phyloP scores from a whole-genome alignment of 306 rosid species.

The Pyrus bretschneideri region DNA sequence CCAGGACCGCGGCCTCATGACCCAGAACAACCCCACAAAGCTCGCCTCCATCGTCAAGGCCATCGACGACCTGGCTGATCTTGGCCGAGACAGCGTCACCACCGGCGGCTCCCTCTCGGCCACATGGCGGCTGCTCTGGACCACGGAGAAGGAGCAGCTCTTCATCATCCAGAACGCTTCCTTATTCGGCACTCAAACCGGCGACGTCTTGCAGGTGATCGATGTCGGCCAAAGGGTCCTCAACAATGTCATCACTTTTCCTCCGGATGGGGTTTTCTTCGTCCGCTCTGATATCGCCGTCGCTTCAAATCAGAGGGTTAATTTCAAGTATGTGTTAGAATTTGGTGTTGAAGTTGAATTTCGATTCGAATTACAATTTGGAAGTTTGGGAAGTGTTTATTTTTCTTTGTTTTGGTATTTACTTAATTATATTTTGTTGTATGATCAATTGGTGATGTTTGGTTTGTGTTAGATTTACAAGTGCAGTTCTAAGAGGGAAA shows the following conservation, averaged over 20 bases:
- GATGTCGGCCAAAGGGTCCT: slow-evolving; percentile 51
- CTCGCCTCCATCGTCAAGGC: slow-evolving; percentile 50
- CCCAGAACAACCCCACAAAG: slow-evolving; percentile 40
- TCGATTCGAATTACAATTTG: background rate
- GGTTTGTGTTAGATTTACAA: slow-evolving; percentile 57
- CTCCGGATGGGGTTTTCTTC: slow-evolving; percentile 91
- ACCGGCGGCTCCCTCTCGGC: slow-evolving; percentile 58
- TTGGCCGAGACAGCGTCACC: slow-evolving; percentile 43
- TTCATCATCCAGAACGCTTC: slow-evolving; percentile 69
- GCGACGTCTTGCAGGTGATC: slow-evolving; percentile 88
- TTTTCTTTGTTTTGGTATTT: background rate
- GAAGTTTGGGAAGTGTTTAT: background rate
- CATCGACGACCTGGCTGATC: slow-evolving; percentile 45
- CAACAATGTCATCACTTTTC: slow-evolving; percentile 84
- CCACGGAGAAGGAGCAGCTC: slow-evolving; percentile 96
- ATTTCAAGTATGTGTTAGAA: slow-evolving; percentile 56
- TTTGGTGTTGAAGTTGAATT: background rate
- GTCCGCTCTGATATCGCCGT: slow-evolving; percentile 69
- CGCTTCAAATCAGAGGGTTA: slow-evolving; percentile 67
- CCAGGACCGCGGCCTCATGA: slow-evolving; percentile 74
- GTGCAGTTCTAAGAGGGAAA: slow-evolving; percentile 84
- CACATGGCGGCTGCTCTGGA: slow-evolving; percentile 90
- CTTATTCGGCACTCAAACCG: slow-evolving; percentile 67
- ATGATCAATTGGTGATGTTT: background rate
- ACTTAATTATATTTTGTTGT: background rate